A percentile compares a stretch with the other conserved stretches of the same genome.
phyloP scores from a whole-genome alignment of 805 yeast genomes.

The Scheffersomyces ergatensis region DNA sequence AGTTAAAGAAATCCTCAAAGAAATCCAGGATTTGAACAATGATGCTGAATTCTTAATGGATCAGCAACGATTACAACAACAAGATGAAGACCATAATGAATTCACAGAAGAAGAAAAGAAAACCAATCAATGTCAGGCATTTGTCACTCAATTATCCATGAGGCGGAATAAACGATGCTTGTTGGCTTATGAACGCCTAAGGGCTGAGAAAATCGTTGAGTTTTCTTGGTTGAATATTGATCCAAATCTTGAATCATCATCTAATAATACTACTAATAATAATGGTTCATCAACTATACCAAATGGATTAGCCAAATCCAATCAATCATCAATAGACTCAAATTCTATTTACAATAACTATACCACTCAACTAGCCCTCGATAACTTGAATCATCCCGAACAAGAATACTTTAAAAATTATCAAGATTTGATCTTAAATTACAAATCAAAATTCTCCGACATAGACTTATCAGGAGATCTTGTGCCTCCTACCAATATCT shows the following conservation, averaged over 20 bases:
- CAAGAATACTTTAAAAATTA: conserved; percentile 74
- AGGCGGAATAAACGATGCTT: conserved; percentile 87
- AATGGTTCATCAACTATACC: conserved; percentile 11
- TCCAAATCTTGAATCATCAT: conserved; percentile 24
- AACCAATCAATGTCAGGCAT: conserved; percentile 59
- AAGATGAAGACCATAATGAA: conserved; percentile 14
- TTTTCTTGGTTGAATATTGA: conserved; percentile 71
- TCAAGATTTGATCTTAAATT: conserved; percentile 66
- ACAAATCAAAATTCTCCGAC: conserved; percentile 77
- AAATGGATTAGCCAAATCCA: conserved; percentile 8
- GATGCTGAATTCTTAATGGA: conserved; percentile 51
- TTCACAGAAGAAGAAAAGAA: conserved; percentile 35
- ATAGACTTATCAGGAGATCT: conserved; percentile 86
- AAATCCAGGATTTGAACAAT: conserved; percentile 60
- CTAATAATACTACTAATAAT: conserved; percentile 11
- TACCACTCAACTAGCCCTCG: conserved; percentile 32
- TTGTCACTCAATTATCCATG: conserved; percentile 73
- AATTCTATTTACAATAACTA: conserved; percentile 13
- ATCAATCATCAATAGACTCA: not conserved
- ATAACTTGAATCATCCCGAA: conserved; percentile 70
- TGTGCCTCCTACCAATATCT: conserved; percentile 87
- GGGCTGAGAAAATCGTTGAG: conserved; percentile 67
- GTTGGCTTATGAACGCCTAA: conserved; percentile 72
- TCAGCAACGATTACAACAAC: conserved; percentile 26
- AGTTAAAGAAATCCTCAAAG: conserved; percentile 68